A percentile compares a stretch with the other conserved stretches of the same genome.
These are phyloP conservation scores for Penicillium paneum DNA, from an alignment of 2,329 filamentous ascomycete genomes.

Conservation along the genomic window DNA sequence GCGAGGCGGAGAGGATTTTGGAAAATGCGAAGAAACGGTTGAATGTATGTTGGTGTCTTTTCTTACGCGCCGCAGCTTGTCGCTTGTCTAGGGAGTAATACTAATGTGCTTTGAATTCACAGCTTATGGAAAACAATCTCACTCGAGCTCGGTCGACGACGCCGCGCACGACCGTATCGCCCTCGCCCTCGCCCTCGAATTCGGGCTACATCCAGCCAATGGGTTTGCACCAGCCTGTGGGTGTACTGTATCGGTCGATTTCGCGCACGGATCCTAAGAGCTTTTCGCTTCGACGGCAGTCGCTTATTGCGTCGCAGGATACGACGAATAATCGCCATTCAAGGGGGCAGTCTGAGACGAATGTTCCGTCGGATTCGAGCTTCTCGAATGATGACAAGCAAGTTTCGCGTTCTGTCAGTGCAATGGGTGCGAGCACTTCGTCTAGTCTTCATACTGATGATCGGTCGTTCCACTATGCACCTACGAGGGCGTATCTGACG, in stretches of 20 bases:
- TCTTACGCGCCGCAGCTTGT: background rate
- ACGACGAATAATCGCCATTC: slow-evolving; percentile 50
- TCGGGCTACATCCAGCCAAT: slow-evolving; percentile 25
- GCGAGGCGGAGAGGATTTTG: slow-evolving; percentile 82
- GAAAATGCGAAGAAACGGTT: slow-evolving; percentile 88
- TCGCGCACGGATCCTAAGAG: slow-evolving; percentile 41
- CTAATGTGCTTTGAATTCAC: slow-evolving; percentile 18
- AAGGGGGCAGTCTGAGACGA: slow-evolving; percentile 62
- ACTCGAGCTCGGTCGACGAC: slow-evolving; percentile 72
- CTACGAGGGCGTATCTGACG: slow-evolving; percentile 32
- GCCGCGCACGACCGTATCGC: slow-evolving; percentile 53
- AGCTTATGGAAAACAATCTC: slow-evolving; percentile 94
- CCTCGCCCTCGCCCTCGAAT: slow-evolving; percentile 30
- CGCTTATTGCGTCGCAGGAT: slow-evolving; percentile 35
- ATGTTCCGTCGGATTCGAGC: slow-evolving; percentile 44
- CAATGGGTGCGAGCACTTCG: slow-evolving; percentile 42
- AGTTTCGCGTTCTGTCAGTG: slow-evolving; percentile 61
- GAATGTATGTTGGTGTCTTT: slow-evolving; percentile 59
- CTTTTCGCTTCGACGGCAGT: slow-evolving; percentile 47
- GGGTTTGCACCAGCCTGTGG: slow-evolving; percentile 37
- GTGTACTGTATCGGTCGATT: slow-evolving; percentile 43
- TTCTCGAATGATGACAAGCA: slow-evolving; percentile 39
- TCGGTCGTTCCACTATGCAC: slow-evolving; percentile 34
- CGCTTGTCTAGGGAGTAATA: background rate
- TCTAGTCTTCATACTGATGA: slow-evolving; percentile 33